These are phyloP conservation scores for Gardenia jasminoides DNA, from an alignment of 257 asterid genomes.

Conservation along the genomic window DNA sequence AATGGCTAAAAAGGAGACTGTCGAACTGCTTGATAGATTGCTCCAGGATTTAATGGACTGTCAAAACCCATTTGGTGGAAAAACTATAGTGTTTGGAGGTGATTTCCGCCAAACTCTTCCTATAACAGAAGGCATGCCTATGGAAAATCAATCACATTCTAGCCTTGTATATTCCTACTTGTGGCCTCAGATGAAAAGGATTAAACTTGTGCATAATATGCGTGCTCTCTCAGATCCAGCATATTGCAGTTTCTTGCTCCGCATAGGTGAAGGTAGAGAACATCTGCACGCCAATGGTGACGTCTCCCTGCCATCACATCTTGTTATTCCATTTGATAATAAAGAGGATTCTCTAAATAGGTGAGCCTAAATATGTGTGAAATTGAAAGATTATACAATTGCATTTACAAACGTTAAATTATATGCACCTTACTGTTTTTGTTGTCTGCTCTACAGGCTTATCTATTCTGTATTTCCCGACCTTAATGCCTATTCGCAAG, in stretches of 20 bases:
- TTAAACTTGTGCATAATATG: not conserved
- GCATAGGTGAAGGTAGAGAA: not conserved
- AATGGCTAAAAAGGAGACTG: not conserved
- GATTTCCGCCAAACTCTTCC: not conserved
- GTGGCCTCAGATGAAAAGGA: not conserved
- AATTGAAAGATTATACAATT: no score
- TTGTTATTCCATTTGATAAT: no score
- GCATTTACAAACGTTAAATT: no score
- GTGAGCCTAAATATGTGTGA: no score
- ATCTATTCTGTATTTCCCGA: not conserved
- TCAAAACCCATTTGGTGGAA: not conserved
- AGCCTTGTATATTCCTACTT: not conserved
- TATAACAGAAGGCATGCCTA: not conserved
- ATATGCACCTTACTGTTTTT: no score
- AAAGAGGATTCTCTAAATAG: no score
- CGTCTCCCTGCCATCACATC: no score
- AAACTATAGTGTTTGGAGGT: not conserved
- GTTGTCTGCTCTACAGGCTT: no score
- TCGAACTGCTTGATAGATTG: not conserved
- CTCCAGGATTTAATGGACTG: not conserved
- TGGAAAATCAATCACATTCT: not conserved
- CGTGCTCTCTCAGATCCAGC: not conserved
- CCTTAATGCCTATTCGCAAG: not conserved
- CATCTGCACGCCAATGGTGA: no score
- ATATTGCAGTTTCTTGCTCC: not conserved